Base-by-base conservation (phyloP, 176 grass and related monocot genomes). In the Oryza rufipogon region DNA sequence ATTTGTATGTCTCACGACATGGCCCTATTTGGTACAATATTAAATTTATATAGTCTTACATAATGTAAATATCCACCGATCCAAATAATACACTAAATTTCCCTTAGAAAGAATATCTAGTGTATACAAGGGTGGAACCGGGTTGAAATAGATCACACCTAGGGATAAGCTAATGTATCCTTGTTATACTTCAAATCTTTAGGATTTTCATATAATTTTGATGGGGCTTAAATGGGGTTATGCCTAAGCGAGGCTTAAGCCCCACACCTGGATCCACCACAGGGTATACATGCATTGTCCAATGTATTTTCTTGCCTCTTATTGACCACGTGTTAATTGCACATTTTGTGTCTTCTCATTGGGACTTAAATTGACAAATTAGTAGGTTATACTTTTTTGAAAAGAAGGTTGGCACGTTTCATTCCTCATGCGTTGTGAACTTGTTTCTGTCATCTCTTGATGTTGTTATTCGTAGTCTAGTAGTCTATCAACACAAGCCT, bases 1-100 rank as follows among this genome's bases (percentile, higher is more conserved):
- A 67, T 41, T 61, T 77, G 65, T 33, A 46, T 80, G 38, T 39
- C 42, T 76, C 66, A 66, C 41, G 52, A 74, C 46, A 65, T 63
- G 20, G 9, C n/a, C 58, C 20, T 63, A 63, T 23, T 63, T 63
- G 56, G 19, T 63, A 22, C 20, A 23, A 58, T 58, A n/a, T 58
- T 20, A 7, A 58, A 58, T 56, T 56, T 58, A 2, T 61, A n/a
- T 63, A 63, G 8, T 63, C 20, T 23, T 23, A 63, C 2, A 9
- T 63, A 4, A 23, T 23, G 7, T 11, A 63, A 23, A 22, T 23
- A 23, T 63, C n/a, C 3, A 22, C 3, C 2, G 20, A 23, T 63
- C n/a, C 9, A 63, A 23, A 23, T 6, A 22, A 22, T 63, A 23
- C n/a, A 63, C 58, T 63, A 23, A 23, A 22, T 11, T 41, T 41